Base-by-base conservation (phyloP, 2,329 filamentous ascomycete species). In the Lojkania enalia region DNA sequence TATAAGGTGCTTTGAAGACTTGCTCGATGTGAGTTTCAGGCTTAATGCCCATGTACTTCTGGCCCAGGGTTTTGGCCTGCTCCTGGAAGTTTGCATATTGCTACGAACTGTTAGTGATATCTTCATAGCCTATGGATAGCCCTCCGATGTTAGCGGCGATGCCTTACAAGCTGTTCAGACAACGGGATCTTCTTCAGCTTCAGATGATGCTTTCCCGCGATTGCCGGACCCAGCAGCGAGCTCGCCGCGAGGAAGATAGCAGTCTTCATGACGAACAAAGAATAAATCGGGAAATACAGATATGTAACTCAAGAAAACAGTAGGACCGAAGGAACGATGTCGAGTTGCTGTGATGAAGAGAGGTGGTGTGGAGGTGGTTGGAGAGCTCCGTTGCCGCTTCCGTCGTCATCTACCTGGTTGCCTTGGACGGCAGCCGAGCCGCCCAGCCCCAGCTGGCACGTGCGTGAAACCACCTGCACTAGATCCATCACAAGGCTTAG, bases 161-260 rank as follows among this genome's bases (percentile, higher is more conserved):
- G 48, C 79, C 87, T 70, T 78, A 95, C 91, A 67, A 99, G 83
- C 78, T 97, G 94, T 72, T 97, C 89, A 38, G 85, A 82, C 48
- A 99, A 79, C 58, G 94, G 87, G 52, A 97, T 78, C 86, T 99
- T 99, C 82, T 96, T 88, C 67, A 99, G 86, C 82, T 95, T 94
- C 82, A 96, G 86, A 81, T 90, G 95, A 84, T 97, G 90, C 58
- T 96, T 80, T 65, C 85, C 90, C 61, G 90, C 92, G 69, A 88
- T 82, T 70, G 87, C 87, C 70, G 86, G 84, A 78, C 88, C 87
- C 67, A 91, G 80, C 79, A 95, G 83, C 77, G 85, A 80, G 66
- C 85, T 84, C 75, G 84, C 84, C 70, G 89, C 86, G 71, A 90
- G 79, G 69, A 96, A 74, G 66, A 90, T 77, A 75, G 85, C 78